phyloP scores from a whole-genome alignment of 2,329 filamentous ascomycete species.

The Epichloe hybrida region DNA sequence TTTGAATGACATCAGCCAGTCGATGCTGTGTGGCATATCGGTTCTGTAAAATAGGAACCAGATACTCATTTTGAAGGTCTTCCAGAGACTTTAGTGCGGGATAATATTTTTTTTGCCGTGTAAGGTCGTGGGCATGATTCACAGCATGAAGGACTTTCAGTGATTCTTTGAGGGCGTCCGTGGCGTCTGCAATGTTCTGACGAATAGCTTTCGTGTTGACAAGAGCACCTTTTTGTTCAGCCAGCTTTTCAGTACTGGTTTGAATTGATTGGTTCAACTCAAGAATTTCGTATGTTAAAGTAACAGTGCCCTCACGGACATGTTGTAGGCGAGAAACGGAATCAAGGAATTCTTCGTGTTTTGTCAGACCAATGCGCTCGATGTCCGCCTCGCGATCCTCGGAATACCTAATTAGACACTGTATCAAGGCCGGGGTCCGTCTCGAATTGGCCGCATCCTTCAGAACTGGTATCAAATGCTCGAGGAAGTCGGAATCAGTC shows the following conservation, averaged over 20 bases:
- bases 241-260: constrained; percentile 83
- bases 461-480: constrained; percentile 86
- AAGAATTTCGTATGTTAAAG: constrained; percentile 79
- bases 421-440: constrained; percentile 58
- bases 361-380: constrained; percentile 84
- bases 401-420: constrained; percentile 60
- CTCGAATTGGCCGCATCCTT: constrained; percentile 75
- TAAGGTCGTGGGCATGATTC: constrained; percentile 85
- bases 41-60: constrained; percentile 56
- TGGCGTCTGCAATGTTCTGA: constrained; percentile 91
- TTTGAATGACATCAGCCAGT: constrained; percentile 89
- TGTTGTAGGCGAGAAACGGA: constrained; percentile 90
- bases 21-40: constrained; percentile 91
- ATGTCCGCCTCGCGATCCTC: constrained; percentile 82
- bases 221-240: constrained; percentile 84
- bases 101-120: constrained; percentile 85
- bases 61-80: constrained; percentile 89
- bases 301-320: constrained; percentile 81
- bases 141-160: constrained; percentile 83
- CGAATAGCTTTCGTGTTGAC: constrained; percentile 86
- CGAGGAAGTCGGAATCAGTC: constrained; percentile 85
- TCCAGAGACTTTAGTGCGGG: constrained; percentile 86
- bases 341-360: constrained; percentile 90
- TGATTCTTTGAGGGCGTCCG: constrained; percentile 77
- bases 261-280: constrained; percentile 91